phyloP scores from a whole-genome alignment of 1,284 basidiomycete genomes.

The Pascua sp. region DNA sequence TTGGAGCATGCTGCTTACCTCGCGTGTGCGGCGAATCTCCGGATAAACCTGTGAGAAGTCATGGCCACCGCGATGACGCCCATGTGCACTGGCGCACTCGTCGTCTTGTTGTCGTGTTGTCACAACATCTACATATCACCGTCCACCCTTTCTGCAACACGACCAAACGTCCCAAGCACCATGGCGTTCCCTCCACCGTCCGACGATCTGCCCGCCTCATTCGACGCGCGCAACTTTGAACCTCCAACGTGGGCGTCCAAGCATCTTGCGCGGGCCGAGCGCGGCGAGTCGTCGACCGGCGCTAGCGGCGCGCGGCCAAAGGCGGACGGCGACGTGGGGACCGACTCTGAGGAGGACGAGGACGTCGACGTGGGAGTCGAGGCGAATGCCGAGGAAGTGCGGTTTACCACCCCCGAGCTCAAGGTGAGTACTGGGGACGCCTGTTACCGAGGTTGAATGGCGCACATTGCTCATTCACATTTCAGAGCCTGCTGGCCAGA shows the following conservation, averaged over 20 bases:
- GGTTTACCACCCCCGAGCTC: constrained; percentile 26
- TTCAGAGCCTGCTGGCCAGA: constrained; percentile 25
- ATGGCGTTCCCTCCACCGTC: not conserved
- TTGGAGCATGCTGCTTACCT: too few species aligned
- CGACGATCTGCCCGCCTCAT: constrained; percentile 6
- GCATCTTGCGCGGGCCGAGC: not conserved
- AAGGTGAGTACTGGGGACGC: too few species aligned
- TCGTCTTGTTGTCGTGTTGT: not conserved
- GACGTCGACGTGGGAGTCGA: constrained; percentile 39
- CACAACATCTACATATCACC: not conserved
- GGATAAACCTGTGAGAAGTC: too few species aligned
- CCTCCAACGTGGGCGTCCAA: constrained; percentile 39
- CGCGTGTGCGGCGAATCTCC: too few species aligned
- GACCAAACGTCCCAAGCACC: not conserved
- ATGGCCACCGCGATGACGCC: too few species aligned
- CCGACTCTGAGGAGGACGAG: constrained; percentile 5
- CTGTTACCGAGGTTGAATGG: too few species aligned
- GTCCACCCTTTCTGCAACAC: not conserved
- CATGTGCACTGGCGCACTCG: too few species aligned
- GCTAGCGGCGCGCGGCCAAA: not conserved
- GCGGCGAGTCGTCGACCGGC: not conserved
- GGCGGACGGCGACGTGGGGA: too few species aligned
- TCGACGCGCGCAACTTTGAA: constrained; percentile 32
- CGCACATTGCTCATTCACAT: not conserved
- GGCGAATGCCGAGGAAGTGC: constrained; percentile 1